Base-by-base conservation (phyloP, 2,329 filamentous ascomycete species). In the Sporothrix pseudoabietina region DNA sequence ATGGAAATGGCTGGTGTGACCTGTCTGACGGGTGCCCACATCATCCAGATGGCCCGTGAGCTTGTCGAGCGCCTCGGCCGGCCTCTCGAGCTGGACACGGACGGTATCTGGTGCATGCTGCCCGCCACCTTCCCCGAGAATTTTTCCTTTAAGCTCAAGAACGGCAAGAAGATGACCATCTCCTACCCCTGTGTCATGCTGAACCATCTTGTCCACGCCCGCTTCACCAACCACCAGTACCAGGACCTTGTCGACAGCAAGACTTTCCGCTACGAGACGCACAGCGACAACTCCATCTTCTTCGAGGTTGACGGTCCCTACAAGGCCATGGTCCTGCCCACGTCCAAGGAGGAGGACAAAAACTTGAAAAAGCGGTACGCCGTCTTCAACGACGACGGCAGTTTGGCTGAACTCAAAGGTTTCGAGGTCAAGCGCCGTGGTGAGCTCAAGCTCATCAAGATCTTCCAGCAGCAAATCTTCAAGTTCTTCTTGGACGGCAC, bases 31-130 rank as follows among this genome's bases (percentile, higher is more conserved):
- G 96, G 96, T 75, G 96, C 96, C 44, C 93, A 91, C 57, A 99
- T 99, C 80, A 99, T 99, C 80, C 96, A 99, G 79, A 90, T 99
- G 87, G 97, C 96, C 22, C 90, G 95, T 79, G 91, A 96, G 78
- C 87, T 99, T 1, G 95, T 99, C 4, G 96, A 99, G 80, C 89
- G 96, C 8, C 92, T 99, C 52, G 96, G 96, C 32, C 89, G 96
- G 73, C 96, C 96, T 0, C 86, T 99, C 71, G 96, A 99, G 81
- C 86, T 99, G 68, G 96, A 99, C 81, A 99, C 96, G 2, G 96
- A 99, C 80, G 96, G 97, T 88, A 99, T 99, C 78, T 99, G 96
- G 97, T 99, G 96, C 83, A 99, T 99, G 88, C 87, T 99, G 78
- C 96, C 96, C 0, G 95, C 93, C 0, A 96, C 93, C 0, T 99